Percentiles rank a stretch among this genome's conserved stretches.
Evolutionary conservation across 106 monocot genomes (phyloP).

Genomic region (Acorus calamus): DNA sequence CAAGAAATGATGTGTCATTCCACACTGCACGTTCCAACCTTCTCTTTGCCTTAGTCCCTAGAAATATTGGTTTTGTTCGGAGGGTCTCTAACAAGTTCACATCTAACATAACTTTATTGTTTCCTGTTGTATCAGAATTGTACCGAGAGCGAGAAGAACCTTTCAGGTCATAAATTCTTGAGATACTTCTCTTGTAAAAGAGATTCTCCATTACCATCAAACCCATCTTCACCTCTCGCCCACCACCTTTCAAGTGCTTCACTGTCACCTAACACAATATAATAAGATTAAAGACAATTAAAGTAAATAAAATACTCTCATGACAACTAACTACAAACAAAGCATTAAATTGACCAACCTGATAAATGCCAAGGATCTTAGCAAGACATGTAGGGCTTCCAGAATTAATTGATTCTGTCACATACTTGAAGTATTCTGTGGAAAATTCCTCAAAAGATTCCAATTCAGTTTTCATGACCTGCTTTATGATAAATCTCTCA

Average conservation of each 20-base stretch:
- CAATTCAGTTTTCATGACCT: conserved; percentile 84
- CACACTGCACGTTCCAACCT: conserved; percentile 84
- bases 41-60: conserved; percentile 80
- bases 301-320: background rate
- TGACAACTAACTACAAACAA: background rate
- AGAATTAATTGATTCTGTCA: conserved; percentile 49
- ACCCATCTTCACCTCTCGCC: conserved; percentile 71
- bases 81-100: conserved; percentile 72
- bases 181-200: conserved; percentile 61
- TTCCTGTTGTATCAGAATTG: conserved; percentile 60
- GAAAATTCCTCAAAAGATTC: conserved; percentile 91
- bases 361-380: conserved; percentile 83
- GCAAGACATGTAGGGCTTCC: conserved; percentile 89
- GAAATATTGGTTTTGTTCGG: conserved; percentile 70
- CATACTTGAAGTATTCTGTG: conserved; percentile 73
- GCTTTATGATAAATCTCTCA: conserved; percentile 92
- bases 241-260: conserved; percentile 58
- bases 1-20: conserved; percentile 97
- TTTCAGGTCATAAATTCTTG: conserved; percentile 90
- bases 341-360: conserved; percentile 29
- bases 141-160: conserved; percentile 81
- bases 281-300: too few relatives aligned
- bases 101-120: conserved; percentile 78
- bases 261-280: conserved; percentile 37
- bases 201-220: conserved; percentile 95